phyloP scores from a whole-genome alignment of 768 basidiomycete species.

The Trametes elegans region DNA sequence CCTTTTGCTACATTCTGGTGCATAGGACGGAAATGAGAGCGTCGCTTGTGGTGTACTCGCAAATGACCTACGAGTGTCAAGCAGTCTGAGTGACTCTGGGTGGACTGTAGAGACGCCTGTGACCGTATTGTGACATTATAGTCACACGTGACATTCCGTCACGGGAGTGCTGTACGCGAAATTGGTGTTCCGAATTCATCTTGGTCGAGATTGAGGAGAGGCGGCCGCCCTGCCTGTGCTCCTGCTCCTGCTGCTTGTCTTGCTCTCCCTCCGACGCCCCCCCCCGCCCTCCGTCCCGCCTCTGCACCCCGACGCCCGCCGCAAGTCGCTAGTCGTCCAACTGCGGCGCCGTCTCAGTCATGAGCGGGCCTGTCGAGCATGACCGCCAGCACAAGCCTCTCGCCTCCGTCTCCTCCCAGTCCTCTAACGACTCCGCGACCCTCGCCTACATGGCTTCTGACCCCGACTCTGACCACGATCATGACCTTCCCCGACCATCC shows the following conservation, averaged over 20 bases:
- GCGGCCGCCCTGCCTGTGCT: constrained; percentile 4
- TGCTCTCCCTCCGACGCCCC: not conserved
- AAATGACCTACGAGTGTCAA: too few species aligned
- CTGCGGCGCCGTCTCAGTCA: constrained; percentile 12
- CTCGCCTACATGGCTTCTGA: constrained; percentile 32
- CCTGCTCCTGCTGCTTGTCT: constrained; percentile 7
- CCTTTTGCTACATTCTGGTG: too few species aligned
- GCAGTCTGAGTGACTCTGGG: too few species aligned
- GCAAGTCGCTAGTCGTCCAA: not conserved
- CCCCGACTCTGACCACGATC: constrained; percentile 21
- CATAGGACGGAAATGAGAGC: too few species aligned
- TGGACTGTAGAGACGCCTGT: too few species aligned
- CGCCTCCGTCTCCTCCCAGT: constrained; percentile 17
- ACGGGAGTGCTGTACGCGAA: constrained; percentile 14
- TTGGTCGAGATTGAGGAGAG: constrained; percentile 10
- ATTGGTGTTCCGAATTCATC: constrained; percentile 12
- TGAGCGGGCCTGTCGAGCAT: constrained; percentile 24
- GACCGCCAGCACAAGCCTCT: constrained; percentile 26
- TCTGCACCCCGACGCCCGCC: constrained; percentile 1
- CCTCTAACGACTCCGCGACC: constrained; percentile 27
- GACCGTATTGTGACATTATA: not conserved
- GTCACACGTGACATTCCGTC: too few species aligned
- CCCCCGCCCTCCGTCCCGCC: not conserved
- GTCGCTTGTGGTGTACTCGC: too few species aligned
- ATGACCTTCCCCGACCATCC: constrained; percentile 18